A percentile compares a stretch with the other conserved stretches of the same genome.
Conservation (phyloP, 2,329 filamentous ascomycete genomes). For the Plenodomus tracheiphilus region DNA sequence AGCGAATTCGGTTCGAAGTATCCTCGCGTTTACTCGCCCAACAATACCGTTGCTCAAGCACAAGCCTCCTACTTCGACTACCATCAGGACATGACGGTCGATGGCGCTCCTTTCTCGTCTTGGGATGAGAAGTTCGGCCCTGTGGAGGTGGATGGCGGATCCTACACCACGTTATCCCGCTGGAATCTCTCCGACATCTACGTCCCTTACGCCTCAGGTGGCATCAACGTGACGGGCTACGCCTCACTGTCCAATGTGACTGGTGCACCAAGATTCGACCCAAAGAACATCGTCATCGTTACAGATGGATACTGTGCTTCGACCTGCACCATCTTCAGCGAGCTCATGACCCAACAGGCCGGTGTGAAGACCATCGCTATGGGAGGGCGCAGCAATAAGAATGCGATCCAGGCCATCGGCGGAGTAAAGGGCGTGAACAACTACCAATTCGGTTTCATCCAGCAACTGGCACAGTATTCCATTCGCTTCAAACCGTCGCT, state of each 20-base stretch:
- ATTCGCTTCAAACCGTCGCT: conserved; percentile 25
- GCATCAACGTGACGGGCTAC: conserved; percentile 43
- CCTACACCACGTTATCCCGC: conserved; percentile 36
- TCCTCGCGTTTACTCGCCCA: conserved; percentile 34
- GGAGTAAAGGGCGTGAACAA: conserved; percentile 56
- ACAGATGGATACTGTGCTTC: conserved; percentile 63
- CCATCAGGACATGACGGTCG: conserved; percentile 52
- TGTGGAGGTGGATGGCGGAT: conserved; percentile 44
- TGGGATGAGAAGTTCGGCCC: conserved; percentile 50
- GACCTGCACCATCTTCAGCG: conserved; percentile 61
- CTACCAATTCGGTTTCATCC: conserved; percentile 39
- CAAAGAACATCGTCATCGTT: conserved; percentile 57
- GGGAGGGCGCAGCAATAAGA: conserved; percentile 53
- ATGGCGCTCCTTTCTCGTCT: conserved; percentile 54
- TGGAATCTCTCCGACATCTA: conserved; percentile 44
- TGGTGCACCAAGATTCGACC: conserved; percentile 53
- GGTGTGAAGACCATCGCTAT: conserved; percentile 59
- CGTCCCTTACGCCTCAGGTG: conserved; percentile 33
- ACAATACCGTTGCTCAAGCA: conserved; percentile 45
- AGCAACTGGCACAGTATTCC: conserved; percentile 25
- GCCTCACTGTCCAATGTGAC: conserved; percentile 49
- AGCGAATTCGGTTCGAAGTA: conserved; percentile 38
- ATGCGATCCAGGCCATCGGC: conserved; percentile 58
- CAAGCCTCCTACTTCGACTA: conserved; percentile 53
- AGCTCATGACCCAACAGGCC: conserved; percentile 57